A percentile compares a stretch with the other conserved stretches of the same genome.
Evolutionary conservation across 495 filamentous ascomycete species (phyloP).

Genomic region (Aspergillus bridgeri): DNA sequence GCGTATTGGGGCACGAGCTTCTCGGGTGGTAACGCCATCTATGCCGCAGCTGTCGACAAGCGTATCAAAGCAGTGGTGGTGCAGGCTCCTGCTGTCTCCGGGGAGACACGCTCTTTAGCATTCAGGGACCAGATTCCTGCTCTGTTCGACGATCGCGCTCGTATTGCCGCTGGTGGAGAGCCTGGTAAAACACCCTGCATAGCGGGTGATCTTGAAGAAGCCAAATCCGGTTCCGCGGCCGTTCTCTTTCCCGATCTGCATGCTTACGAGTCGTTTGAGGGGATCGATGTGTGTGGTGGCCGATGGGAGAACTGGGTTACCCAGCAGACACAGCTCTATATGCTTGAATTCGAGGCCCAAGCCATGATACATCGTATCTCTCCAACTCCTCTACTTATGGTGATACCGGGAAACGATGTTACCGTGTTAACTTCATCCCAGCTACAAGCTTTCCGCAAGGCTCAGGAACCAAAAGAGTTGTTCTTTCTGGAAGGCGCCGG

Average conservation of each 20-base stretch:
- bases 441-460: too few species aligned
- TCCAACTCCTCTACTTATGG: slow-evolving; percentile 35
- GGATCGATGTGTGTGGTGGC: not conserved
- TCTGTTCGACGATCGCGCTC: slow-evolving; percentile 5
- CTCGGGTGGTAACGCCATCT: slow-evolving; percentile 27
- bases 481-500: too few species aligned
- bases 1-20: slow-evolving; percentile 32
- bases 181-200: slow-evolving; percentile 5
- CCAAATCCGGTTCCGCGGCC: not conserved
- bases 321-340: slow-evolving; percentile 18
- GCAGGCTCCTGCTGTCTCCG: slow-evolving; percentile 22
- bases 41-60: slow-evolving; percentile 31
- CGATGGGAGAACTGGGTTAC: slow-evolving; percentile 32
- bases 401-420: slow-evolving; percentile 27
- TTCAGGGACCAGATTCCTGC: slow-evolving; percentile 9
- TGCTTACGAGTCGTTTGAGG: not conserved
- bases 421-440: too few species aligned
- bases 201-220: slow-evolving; percentile 1
- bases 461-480: too few species aligned
- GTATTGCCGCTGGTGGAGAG: slow-evolving; percentile 3
- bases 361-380: slow-evolving; percentile 28
- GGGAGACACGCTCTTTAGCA: slow-evolving; percentile 12
- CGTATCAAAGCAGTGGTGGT: slow-evolving; percentile 32
- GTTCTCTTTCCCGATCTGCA: slow-evolving; percentile 1
- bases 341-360: slow-evolving; percentile 26